Conservation (phyloP, 345 rosid genomes). For the Barbarea vulgaris region DNA sequence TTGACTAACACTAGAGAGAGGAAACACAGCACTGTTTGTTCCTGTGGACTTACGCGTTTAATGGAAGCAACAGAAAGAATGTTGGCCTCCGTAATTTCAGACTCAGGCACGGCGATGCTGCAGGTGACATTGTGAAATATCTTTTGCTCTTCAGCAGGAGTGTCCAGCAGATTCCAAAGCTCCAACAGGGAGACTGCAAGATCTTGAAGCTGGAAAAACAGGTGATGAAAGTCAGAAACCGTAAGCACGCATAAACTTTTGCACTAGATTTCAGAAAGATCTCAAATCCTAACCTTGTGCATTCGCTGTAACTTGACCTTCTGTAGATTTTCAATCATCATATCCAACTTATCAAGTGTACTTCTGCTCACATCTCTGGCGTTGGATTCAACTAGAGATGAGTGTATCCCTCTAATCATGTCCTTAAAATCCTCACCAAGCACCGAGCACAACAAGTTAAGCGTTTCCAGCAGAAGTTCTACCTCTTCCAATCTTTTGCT, state of each 20-base stretch:
- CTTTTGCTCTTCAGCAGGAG: constrained; percentile 62
- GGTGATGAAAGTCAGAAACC: constrained; percentile 19
- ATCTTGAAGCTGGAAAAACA: constrained; percentile 53
- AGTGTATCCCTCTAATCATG: constrained; percentile 47
- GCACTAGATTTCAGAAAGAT: neutral
- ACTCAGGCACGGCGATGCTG: constrained; percentile 55
- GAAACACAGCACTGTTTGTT: neutral
- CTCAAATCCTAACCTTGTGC: constrained; percentile 51
- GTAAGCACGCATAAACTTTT: neutral
- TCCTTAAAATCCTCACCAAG: constrained; percentile 63
- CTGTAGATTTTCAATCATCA: constrained; percentile 48
- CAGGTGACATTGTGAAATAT: constrained; percentile 56
- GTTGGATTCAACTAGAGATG: constrained; percentile 47
- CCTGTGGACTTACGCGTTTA: constrained; percentile 50
- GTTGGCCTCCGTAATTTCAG: constrained; percentile 56
- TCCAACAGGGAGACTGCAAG: constrained; percentile 63
- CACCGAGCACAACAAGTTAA: constrained; percentile 57
- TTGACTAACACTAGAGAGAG: neutral
- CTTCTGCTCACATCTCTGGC: constrained; percentile 49
- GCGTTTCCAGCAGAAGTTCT: constrained; percentile 42
- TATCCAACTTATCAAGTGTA: constrained; percentile 53
- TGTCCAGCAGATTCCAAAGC: constrained; percentile 76
- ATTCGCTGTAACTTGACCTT: constrained; percentile 59
- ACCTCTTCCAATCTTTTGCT: constrained; percentile 52
- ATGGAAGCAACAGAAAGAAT: constrained; percentile 57